Conservation (phyloP, 2,329 filamentous ascomycete genomes). For the Arthroderma uncinatum region DNA sequence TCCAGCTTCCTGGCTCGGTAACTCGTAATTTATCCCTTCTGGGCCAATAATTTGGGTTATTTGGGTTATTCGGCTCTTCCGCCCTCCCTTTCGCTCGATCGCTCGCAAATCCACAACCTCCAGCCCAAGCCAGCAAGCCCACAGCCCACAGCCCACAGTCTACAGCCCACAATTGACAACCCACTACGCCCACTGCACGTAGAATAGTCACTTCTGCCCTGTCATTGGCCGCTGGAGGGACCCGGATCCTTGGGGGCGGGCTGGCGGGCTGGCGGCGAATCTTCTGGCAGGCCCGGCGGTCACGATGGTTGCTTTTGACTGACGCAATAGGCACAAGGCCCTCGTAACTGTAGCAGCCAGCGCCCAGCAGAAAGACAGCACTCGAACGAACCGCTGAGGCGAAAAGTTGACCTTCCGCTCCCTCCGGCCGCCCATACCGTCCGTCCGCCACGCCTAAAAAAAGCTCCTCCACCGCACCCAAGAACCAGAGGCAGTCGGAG, state of each 20-base stretch:
- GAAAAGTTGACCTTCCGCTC: not conserved
- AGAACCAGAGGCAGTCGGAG: not conserved
- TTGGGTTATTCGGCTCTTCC: conserved; percentile 1
- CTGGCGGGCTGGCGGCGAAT: conserved; percentile 6
- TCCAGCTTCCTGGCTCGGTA: conserved; percentile 3
- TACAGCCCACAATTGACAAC: not conserved
- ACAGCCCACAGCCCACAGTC: not conserved
- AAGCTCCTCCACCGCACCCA: not conserved
- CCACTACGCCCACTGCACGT: not conserved
- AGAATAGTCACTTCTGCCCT: not conserved
- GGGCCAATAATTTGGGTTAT: not conserved
- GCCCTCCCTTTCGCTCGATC: not conserved
- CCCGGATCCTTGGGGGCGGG: conserved; percentile 3
- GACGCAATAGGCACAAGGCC: not conserved
- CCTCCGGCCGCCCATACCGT: conserved; percentile 2
- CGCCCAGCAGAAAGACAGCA: not conserved
- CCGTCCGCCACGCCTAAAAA: not conserved
- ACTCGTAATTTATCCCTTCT: not conserved
- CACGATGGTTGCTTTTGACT: not conserved
- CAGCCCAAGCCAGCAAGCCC: too few relatives aligned
- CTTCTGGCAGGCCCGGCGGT: conserved; percentile 3
- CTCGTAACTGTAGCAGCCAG: not conserved
- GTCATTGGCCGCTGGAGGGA: not conserved
- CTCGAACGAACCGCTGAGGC: too few relatives aligned
- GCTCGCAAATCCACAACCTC: not conserved